A percentile compares a stretch with the other conserved stretches of the same genome.
phyloP scores from a whole-genome alignment of 805 yeast genomes.

The Jamesozyma jinghongensis region DNA sequence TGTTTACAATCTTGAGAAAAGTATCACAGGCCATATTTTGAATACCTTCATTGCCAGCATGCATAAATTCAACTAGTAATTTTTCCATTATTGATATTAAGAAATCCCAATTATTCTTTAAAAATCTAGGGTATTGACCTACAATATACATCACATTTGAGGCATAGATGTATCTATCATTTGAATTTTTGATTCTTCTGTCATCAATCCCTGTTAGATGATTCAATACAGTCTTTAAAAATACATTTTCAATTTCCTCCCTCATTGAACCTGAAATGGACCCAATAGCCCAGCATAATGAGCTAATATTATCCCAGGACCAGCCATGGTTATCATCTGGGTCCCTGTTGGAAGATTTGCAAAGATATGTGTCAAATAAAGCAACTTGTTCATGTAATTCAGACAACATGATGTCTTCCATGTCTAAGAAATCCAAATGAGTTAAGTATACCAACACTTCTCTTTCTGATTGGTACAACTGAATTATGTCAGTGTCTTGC shows the following conservation, averaged over 20 bases:
- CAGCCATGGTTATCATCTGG: constrained; percentile 48
- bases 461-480: constrained; percentile 85
- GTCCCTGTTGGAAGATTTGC: not conserved
- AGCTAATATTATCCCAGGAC: constrained; percentile 93
- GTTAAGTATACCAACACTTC: constrained; percentile 90
- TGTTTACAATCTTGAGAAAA: constrained; percentile 82
- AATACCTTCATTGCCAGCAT: constrained; percentile 96
- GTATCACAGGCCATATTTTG: constrained; percentile 99
- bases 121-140: constrained; percentile 94
- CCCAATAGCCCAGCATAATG: constrained; percentile 98
- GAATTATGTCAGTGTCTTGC: constrained; percentile 89
- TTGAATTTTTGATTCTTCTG: constrained; percentile 78
- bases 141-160: constrained; percentile 98
- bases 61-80: constrained; percentile 86
- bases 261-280: constrained; percentile 97
- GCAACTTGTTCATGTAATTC: constrained; percentile 73
- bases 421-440: constrained; percentile 86
- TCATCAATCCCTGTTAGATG: constrained; percentile 82
- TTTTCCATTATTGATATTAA: constrained; percentile 88
- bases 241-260: constrained; percentile 90
- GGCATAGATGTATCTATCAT: constrained; percentile 94
- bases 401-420: constrained; percentile 81
- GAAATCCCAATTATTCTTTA: constrained; percentile 96
- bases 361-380: not conserved
- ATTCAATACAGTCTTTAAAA: constrained; percentile 73